Percentiles rank a stretch among this genome's conserved stretches.
phyloP scores from a whole-genome alignment of 1,284 basidiomycete genomes.

The Exobasidium rhododendri region DNA sequence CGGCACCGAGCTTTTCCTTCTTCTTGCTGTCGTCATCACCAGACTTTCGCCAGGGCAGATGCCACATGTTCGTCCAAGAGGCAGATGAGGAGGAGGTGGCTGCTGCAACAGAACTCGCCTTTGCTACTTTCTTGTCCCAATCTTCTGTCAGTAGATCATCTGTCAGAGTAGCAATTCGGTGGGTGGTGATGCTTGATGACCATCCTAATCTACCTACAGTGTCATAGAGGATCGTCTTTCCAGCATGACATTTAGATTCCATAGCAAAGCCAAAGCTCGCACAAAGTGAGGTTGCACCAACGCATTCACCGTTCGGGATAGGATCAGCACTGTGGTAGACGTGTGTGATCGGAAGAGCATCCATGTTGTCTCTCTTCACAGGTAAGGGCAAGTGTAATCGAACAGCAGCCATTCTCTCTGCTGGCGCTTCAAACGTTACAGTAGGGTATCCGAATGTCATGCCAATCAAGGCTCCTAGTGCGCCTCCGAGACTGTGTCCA shows the following conservation, averaged over 20 bases:
- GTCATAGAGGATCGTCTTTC: conserved; percentile 80
- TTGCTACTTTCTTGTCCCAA: conserved; percentile 61
- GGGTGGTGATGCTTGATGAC: conserved; percentile 73
- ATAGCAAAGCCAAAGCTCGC: conserved; percentile 52
- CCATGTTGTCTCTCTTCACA: conserved; percentile 42
- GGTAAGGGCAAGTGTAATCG: conserved; percentile 80
- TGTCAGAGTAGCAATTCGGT: conserved; percentile 73
- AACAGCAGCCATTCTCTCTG: conserved; percentile 77
- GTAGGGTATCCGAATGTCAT: conserved; percentile 87
- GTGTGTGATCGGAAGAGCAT: conserved; percentile 61
- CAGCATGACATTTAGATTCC: conserved; percentile 68
- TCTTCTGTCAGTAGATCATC: conserved; percentile 69
- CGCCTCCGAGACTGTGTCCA: conserved; percentile 86
- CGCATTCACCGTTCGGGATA: conserved; percentile 56
- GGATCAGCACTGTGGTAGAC: conserved; percentile 78
- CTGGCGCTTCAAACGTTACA: conserved; percentile 86
- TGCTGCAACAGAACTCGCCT: conserved; percentile 23
- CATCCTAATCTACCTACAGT: conserved; percentile 79
- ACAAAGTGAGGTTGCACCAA: conserved; percentile 41
- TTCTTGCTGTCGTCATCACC: conserved; percentile 24
- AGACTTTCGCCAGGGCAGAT: conserved; percentile 34
- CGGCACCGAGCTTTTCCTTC: conserved; percentile 28
- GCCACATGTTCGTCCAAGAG: conserved; percentile 22
- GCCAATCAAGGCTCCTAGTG: conserved; percentile 79
- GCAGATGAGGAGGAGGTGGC: conserved; percentile 2